A percentile compares a stretch with the other conserved stretches of the same genome.
Evolutionary conservation across 2,329 filamentous ascomycete genomes (phyloP).

Genomic region (Zopfia rhizophila): DNA sequence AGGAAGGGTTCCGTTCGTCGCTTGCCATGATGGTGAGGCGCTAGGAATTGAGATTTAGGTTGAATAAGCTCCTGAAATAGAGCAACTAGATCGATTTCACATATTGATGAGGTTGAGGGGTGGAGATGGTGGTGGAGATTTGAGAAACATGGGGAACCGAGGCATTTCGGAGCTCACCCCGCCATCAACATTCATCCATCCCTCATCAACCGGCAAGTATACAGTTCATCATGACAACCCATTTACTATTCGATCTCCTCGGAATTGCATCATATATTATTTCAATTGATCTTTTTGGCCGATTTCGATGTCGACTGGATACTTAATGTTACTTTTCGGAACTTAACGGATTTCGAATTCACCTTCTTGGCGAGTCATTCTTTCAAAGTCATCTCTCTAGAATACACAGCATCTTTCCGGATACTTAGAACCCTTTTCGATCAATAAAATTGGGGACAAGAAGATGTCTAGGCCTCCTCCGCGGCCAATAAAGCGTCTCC

Average conservation of each 20-base stretch:
- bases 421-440: background rate
- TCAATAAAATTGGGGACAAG: background rate
- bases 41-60: background rate
- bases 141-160: constrained; percentile 38
- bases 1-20: constrained; percentile 24
- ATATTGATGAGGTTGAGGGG: constrained; percentile 22
- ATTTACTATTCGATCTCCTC: background rate
- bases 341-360: too few relatives aligned
- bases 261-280: too few relatives aligned
- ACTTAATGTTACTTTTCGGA: too few relatives aligned
- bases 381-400: constrained; percentile 21
- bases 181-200: constrained; percentile 24
- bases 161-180: constrained; percentile 36
- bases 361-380: constrained; percentile 17
- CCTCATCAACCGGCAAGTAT: constrained; percentile 1
- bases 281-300: too few relatives aligned
- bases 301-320: too few relatives aligned
- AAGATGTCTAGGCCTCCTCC: constrained; percentile 36
- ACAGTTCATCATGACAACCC: constrained; percentile 1
- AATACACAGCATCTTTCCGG: background rate
- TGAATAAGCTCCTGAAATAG: constrained; percentile 21
- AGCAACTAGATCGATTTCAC: constrained; percentile 26
- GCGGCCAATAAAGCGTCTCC: constrained; percentile 60
- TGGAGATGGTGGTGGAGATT: constrained; percentile 20
- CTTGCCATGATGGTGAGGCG: constrained; percentile 32